Conservation (phyloP, 2,329 filamentous ascomycete genomes). For the Blastomyces parvus region DNA sequence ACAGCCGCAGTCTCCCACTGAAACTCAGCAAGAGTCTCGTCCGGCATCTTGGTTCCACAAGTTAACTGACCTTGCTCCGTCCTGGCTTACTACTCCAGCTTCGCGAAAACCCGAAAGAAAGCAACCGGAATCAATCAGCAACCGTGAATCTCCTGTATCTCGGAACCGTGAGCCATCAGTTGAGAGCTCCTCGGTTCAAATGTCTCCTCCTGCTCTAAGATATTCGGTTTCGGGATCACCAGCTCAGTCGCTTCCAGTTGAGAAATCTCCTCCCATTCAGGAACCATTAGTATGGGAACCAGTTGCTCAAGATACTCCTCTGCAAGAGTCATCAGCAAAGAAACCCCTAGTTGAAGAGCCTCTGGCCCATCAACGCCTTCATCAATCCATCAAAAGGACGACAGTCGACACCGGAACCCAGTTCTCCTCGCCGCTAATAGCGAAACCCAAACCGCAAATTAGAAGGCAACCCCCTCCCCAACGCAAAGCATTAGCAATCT, state of each 20-base stretch:
- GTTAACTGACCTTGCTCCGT: constrained; percentile 16
- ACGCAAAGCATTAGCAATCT: constrained; percentile 24
- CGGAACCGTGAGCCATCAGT: neutral
- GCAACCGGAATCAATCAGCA: neutral
- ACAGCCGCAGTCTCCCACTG: neutral
- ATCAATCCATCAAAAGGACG: neutral
- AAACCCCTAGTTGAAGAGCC: neutral
- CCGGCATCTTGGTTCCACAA: constrained; percentile 31
- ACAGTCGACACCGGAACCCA: constrained; percentile 2
- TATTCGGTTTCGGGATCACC: neutral
- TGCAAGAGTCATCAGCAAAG: neutral
- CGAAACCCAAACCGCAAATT: neutral
- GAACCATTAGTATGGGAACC: neutral
- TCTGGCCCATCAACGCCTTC: neutral
- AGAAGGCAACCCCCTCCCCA: neutral
- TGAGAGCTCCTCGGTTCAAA: neutral
- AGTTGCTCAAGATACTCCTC: neutral
- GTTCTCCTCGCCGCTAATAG: neutral
- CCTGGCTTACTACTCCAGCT: constrained; percentile 14
- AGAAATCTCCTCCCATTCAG: neutral
- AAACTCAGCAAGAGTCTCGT: neutral
- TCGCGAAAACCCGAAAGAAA: constrained; percentile 4
- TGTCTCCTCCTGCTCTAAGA: neutral
- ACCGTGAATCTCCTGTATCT: neutral
- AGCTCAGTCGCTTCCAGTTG: neutral